A percentile compares a stretch with the other conserved stretches of the same genome.
Evolutionary conservation across 2,329 filamentous ascomycete species (phyloP).

Genomic region (Hypocreales sp.): DNA sequence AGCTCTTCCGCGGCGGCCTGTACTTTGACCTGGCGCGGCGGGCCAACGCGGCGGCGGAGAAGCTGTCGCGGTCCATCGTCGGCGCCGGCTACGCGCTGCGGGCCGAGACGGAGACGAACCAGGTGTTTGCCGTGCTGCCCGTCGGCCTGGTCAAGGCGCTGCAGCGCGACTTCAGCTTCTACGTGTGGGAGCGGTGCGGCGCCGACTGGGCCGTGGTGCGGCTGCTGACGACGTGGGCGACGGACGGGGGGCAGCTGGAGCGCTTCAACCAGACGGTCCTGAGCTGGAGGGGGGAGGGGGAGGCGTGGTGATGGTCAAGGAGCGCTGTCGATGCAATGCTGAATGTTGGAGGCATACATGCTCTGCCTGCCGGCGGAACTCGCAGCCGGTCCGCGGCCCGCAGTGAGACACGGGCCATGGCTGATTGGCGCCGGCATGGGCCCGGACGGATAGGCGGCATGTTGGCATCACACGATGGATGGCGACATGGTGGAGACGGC

Average conservation of each 20-base stretch:
- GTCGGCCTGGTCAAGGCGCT: slow-evolving; percentile 19
- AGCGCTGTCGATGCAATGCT: too few species aligned
- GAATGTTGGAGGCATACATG: too few species aligned
- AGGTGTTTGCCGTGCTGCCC: slow-evolving; percentile 31
- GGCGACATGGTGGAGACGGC: too few species aligned
- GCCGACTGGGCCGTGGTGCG: slow-evolving; percentile 24
- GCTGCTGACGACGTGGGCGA: slow-evolving; percentile 35
- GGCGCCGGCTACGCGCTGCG: slow-evolving; percentile 23
- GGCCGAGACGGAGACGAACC: slow-evolving; percentile 32
- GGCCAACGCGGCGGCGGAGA: slow-evolving; percentile 27
- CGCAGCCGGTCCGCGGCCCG: too few species aligned
- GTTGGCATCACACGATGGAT: too few species aligned
- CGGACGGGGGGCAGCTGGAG: slow-evolving; percentile 24
- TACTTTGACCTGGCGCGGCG: slow-evolving; percentile 29
- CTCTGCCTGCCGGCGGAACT: too few species aligned
- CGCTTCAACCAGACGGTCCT: slow-evolving; percentile 15
- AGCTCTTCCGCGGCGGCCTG: slow-evolving; percentile 27
- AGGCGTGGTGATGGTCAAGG: too few species aligned
- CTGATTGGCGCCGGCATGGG: too few species aligned
- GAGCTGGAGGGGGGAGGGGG: slow-evolving; percentile 8
- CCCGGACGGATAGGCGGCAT: too few species aligned
- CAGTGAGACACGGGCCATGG: too few species aligned
- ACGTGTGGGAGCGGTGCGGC: slow-evolving; percentile 28
- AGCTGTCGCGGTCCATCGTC: slow-evolving; percentile 25
- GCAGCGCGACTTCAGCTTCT: slow-evolving; percentile 27